Conservation (phyloP, 2,329 filamentous ascomycete species). For the Atkinsonella hypoxylon region DNA sequence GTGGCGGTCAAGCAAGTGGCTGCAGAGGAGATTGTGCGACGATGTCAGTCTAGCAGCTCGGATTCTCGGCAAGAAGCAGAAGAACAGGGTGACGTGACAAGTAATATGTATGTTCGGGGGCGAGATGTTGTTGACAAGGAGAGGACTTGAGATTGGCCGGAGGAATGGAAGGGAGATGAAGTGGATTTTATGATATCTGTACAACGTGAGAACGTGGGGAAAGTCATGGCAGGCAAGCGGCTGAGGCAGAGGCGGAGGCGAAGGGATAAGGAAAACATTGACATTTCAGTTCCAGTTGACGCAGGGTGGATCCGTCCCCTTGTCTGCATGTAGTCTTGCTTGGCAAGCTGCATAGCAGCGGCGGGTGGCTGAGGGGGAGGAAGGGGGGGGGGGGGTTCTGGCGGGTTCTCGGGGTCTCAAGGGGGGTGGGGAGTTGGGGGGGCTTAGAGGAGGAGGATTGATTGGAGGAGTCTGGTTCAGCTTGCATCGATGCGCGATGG, state of each 20-base stretch:
- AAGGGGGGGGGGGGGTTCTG: too few relatives aligned
- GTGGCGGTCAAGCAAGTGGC: not conserved
- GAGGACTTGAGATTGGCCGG: not conserved
- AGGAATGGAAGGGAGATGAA: not conserved
- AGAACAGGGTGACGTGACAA: not conserved
- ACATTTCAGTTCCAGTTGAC: slow-evolving; percentile 5
- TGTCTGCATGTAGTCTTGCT: not conserved
- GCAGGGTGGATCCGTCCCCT: not conserved
- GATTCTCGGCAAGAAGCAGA: not conserved
- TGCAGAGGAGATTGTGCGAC: not conserved
- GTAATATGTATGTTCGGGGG: not conserved
- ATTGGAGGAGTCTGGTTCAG: too few relatives aligned
- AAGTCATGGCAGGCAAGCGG: not conserved
- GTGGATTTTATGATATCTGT: slow-evolving; percentile 1
- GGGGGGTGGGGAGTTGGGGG: too few relatives aligned
- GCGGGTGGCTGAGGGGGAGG: too few relatives aligned
- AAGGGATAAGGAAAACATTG: not conserved
- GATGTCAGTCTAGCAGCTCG: not conserved
- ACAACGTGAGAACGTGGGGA: not conserved
- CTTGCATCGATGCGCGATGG: too few relatives aligned
- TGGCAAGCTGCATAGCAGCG: too few relatives aligned
- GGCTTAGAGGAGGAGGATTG: too few relatives aligned
- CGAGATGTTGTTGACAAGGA: not conserved
- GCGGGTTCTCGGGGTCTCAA: too few relatives aligned
- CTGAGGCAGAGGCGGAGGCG: not conserved